These are phyloP conservation scores for Echinosophora koreensis DNA, from an alignment of 306 rosid species.

Conservation along the genomic window DNA sequence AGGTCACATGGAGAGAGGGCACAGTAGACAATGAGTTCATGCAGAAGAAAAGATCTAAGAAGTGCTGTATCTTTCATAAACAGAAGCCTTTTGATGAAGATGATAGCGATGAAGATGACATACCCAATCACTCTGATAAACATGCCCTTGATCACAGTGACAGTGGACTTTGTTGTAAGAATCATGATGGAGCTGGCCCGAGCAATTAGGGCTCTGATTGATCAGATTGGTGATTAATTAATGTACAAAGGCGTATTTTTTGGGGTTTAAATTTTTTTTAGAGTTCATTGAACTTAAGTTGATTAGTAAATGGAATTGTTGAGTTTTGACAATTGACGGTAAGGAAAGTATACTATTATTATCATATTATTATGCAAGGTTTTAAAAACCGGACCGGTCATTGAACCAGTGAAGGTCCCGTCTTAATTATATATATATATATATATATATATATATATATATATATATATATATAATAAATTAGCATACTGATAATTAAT, in stretches of 20 bases:
- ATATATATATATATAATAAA: no score
- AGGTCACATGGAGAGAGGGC: conserved; percentile 88
- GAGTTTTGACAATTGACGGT: conserved; percentile 26
- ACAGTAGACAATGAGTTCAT: conserved; percentile 95
- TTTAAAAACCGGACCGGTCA: no score
- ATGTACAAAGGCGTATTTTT: conserved; percentile 16
- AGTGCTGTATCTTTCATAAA: conserved; percentile 95
- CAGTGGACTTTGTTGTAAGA: conserved; percentile 56
- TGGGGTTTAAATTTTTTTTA: not conserved
- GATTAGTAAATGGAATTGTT: not conserved
- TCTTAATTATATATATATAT: no score
- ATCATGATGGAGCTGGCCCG: conserved; percentile 56
- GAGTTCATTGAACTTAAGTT: conserved; percentile 3
- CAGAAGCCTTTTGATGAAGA: conserved; percentile 86
- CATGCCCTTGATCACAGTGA: conserved; percentile 47
- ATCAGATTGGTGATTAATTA: conserved; percentile 10
- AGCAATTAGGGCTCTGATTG: conserved; percentile 49
- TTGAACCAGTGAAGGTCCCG: no score
- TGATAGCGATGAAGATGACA: conserved; percentile 77
- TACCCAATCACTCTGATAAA: conserved; percentile 40
- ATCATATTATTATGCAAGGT: no score
- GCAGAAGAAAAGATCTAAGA: conserved; percentile 97
- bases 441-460: no score
- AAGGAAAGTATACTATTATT: not conserved
- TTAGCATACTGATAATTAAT: no score